These are phyloP conservation scores for Ballota nigra DNA, from an alignment of 257 asterid species.

Conservation along the genomic window DNA sequence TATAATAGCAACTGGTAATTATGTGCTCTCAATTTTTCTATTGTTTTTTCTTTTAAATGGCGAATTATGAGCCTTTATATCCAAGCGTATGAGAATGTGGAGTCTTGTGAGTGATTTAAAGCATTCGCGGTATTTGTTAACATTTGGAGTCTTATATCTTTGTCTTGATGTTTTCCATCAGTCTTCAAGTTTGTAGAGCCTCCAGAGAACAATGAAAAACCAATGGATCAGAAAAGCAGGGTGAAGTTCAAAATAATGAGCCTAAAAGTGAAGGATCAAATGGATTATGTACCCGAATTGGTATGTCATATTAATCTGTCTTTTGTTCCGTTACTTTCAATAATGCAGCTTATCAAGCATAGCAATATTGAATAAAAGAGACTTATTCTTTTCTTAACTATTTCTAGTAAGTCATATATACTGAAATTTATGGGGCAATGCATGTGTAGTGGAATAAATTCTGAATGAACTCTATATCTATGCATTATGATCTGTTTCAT, in stretches of 20 bases:
- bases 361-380: neutral
- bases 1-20: slow-evolving; percentile 83
- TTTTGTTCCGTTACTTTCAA: neutral
- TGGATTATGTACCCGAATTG: slow-evolving; percentile 94
- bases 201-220: slow-evolving; percentile 92
- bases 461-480: slow-evolving; percentile 11
- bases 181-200: slow-evolving; percentile 96
- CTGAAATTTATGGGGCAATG: neutral
- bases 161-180: slow-evolving; percentile 35
- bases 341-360: neutral
- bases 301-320: slow-evolving; percentile 42
- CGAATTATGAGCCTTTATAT: neutral
- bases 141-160: slow-evolving; percentile 16
- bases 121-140: neutral
- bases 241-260: slow-evolving; percentile 97
- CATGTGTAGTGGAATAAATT: slow-evolving; percentile 1
- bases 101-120: neutral
- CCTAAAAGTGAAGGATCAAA: slow-evolving; percentile 82
- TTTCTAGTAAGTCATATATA: neutral
- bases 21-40: slow-evolving; percentile 14
- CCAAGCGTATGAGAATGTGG: neutral
- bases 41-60: neutral
- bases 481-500: slow-evolving; percentile 18
- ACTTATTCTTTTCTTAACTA: neutral
- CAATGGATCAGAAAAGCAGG: slow-evolving; percentile 82